Evolutionary conservation across 371 early-diverging fungal genomes (phyloP).

Genomic region (Dentiscutata heterogama): DNA sequence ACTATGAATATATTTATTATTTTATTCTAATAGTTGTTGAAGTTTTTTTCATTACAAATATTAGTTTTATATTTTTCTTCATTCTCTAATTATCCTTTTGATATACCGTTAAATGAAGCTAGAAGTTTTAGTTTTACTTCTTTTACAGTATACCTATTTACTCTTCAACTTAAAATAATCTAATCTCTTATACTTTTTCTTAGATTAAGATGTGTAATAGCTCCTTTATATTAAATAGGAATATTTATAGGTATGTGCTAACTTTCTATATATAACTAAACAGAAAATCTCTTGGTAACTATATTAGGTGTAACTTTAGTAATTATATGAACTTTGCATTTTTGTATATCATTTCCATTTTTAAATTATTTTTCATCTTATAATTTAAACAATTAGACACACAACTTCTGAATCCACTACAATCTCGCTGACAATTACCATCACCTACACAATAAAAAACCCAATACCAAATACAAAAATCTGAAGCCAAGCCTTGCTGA

Average conservation of each 20-base stretch:
- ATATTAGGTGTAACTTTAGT: not conserved
- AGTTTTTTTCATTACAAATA: constrained; percentile 8
- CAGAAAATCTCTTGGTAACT: no score
- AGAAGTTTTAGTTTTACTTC: not conserved
- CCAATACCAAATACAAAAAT: constrained; percentile 4
- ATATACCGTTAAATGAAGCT: not conserved
- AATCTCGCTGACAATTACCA: not conserved
- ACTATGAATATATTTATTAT: not conserved
- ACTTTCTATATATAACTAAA: no score
- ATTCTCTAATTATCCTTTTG: not conserved
- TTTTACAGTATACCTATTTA: not conserved
- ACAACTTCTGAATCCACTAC: constrained; percentile 18
- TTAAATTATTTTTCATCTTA: not conserved
- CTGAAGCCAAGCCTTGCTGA: not conserved
- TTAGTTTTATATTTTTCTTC: not conserved
- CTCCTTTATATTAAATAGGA: not conserved
- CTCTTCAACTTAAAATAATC: not conserved
- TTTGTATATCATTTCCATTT: constrained; percentile 11
- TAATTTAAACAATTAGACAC: not conserved
- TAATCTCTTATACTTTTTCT: not conserved
- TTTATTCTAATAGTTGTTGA: not conserved
- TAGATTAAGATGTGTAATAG: not conserved
- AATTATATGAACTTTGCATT: not conserved
- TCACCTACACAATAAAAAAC: constrained; percentile 5
- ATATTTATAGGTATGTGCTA: not conserved